These are phyloP conservation scores for Cercospora zeae-maydis DNA, from an alignment of 2,329 filamentous ascomycete genomes.

Conservation along the genomic window DNA sequence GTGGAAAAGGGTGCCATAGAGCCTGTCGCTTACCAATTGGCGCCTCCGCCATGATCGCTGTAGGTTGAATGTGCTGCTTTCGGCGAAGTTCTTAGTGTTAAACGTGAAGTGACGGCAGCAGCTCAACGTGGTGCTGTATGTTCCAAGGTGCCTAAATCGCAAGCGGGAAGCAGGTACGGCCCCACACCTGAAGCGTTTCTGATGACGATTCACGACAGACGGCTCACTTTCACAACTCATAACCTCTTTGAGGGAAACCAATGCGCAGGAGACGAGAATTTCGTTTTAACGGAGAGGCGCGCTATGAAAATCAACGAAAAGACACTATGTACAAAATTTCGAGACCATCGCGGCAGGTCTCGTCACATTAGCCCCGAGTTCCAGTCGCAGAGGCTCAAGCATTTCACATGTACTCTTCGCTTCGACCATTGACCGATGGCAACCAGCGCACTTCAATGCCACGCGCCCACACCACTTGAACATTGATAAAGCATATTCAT, in stretches of 20 bases:
- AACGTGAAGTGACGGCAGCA: neutral
- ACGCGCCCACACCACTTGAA: slow-evolving; percentile 17
- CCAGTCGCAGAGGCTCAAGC: slow-evolving; percentile 10
- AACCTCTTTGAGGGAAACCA: neutral
- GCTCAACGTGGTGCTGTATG: neutral
- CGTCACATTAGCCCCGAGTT: slow-evolving; percentile 1
- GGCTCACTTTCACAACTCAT: neutral
- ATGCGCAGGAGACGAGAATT: neutral
- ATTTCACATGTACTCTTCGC: slow-evolving; percentile 26
- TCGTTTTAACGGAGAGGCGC: slow-evolving; percentile 13
- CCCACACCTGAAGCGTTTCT: slow-evolving; percentile 3
- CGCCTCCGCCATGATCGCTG: slow-evolving; percentile 46
- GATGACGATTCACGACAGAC: neutral
- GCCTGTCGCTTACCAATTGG: slow-evolving; percentile 46
- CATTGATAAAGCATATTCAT: slow-evolving; percentile 16
- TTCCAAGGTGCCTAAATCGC: slow-evolving; percentile 6
- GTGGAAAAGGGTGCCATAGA: slow-evolving; percentile 1
- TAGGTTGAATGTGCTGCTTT: neutral
- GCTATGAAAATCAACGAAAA: slow-evolving; percentile 28
- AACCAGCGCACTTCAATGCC: slow-evolving; percentile 17
- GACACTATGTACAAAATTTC: slow-evolving; percentile 30
- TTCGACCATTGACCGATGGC: slow-evolving; percentile 9
- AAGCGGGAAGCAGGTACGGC: slow-evolving; percentile 6
- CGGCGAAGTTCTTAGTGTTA: neutral
- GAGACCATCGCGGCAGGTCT: slow-evolving; percentile 6